phyloP scores from a whole-genome alignment of 1,284 basidiomycete species.

The Athelia sp. region DNA sequence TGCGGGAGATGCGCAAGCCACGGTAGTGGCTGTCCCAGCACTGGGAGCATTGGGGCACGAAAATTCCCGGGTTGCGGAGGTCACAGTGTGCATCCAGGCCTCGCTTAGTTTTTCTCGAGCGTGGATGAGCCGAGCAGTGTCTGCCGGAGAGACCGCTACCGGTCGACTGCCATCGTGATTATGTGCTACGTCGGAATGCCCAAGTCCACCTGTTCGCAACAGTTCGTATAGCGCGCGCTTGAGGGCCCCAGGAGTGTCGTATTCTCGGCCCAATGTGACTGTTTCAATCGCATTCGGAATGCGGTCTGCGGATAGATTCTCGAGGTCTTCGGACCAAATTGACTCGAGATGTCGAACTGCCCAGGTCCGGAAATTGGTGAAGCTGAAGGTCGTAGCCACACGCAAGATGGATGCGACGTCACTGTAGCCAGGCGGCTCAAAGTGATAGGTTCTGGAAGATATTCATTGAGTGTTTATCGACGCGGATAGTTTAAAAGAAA shows the following conservation, averaged over 20 bases:
- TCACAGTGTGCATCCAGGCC: constrained; percentile 7
- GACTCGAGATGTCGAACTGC: neutral
- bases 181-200: constrained; percentile 9
- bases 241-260: constrained; percentile 22
- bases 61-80: constrained; percentile 4
- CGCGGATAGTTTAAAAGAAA: neutral
- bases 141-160: neutral
- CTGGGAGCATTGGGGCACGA: no score
- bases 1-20: constrained; percentile 4
- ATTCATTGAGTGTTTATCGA: neutral
- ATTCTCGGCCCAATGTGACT: constrained; percentile 23
- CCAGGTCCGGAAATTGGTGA: neutral
- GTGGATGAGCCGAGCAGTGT: constrained; percentile 1
- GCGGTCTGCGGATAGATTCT: constrained; percentile 8
- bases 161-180: neutral
- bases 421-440: neutral
- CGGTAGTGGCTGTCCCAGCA: constrained; percentile 1
- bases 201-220: constrained; percentile 19
- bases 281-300: constrained; percentile 22
- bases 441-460: neutral
- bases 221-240: constrained; percentile 35
- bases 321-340: constrained; percentile 14
- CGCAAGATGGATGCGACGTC: neutral
- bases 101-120: constrained; percentile 3
- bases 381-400: neutral